Evolutionary conservation across 371 early-diverging fungal genomes (phyloP).

Genomic region (Thermomucor indicae-seudaticae): DNA sequence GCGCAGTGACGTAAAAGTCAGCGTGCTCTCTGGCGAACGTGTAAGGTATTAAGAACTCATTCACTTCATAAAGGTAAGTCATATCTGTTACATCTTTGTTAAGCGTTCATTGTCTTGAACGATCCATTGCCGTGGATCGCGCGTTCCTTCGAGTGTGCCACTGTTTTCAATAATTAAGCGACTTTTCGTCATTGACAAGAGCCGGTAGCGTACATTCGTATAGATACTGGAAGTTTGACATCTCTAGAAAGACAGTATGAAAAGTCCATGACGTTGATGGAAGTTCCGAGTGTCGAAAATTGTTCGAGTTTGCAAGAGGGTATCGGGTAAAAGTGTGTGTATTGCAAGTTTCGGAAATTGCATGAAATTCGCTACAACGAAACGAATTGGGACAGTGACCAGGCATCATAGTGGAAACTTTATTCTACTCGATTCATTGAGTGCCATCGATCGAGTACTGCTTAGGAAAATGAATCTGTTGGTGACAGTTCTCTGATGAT

Average conservation of each 20-base stretch:
- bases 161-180: conserved; percentile 7
- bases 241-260: conserved; percentile 70
- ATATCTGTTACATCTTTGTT: background rate
- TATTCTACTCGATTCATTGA: no score
- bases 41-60: background rate
- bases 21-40: conserved; percentile 30
- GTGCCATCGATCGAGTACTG: no score
- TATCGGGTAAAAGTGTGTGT: no score
- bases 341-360: no score
- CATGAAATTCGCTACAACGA: no score
- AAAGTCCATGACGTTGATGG: conserved; percentile 39
- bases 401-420: no score
- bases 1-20: conserved; percentile 71
- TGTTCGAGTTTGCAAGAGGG: no score
- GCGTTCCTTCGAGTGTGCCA: conserved; percentile 40
- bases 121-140: conserved; percentile 5
- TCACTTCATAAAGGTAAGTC: no score
- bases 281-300: background rate
- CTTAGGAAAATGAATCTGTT: no score
- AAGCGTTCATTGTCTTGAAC: conserved; percentile 9
- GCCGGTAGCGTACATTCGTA: conserved; percentile 71
- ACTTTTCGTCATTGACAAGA: no score
- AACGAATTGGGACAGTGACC: no score
- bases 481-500: no score
- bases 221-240: conserved; percentile 55